Evolutionary conservation across 306 rosid species (phyloP).

Genomic region (Dicorynia guianensis): DNA sequence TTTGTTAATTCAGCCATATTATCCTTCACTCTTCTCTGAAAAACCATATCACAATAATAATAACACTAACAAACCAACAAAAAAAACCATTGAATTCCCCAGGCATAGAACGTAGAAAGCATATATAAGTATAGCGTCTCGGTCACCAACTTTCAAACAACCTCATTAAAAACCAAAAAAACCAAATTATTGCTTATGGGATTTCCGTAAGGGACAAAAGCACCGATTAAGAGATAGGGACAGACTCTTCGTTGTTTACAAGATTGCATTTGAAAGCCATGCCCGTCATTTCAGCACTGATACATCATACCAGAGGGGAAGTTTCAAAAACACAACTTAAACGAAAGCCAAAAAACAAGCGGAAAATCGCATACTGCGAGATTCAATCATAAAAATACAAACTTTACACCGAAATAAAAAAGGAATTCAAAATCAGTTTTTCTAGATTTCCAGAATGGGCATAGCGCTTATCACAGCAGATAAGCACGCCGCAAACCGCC

Average conservation of each 20-base stretch:
- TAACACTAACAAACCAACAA: neutral
- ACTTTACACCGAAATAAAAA: neutral
- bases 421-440: neutral
- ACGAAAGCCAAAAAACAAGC: neutral
- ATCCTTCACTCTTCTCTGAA: constrained; percentile 34
- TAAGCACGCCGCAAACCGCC: neutral
- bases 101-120: neutral
- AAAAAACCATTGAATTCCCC: constrained; percentile 4
- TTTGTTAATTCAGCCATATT: constrained; percentile 47
- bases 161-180: constrained; percentile 2
- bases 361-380: neutral
- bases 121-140: neutral
- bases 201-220: constrained; percentile 29
- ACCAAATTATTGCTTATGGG: neutral
- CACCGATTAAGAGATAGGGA: constrained; percentile 28
- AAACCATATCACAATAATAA: neutral
- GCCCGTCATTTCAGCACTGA: constrained; percentile 27
- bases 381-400: too few relatives aligned
- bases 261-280: constrained; percentile 17
- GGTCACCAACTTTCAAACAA: neutral
- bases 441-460: neutral
- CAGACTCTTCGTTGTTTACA: constrained; percentile 31
- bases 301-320: neutral
- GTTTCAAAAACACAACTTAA: neutral
- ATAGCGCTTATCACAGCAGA: neutral